Percentiles rank a stretch among this genome's conserved stretches.
Evolutionary conservation across 202 grass and related monocot genomes (phyloP).

Genomic region (Zizania palustris): DNA sequence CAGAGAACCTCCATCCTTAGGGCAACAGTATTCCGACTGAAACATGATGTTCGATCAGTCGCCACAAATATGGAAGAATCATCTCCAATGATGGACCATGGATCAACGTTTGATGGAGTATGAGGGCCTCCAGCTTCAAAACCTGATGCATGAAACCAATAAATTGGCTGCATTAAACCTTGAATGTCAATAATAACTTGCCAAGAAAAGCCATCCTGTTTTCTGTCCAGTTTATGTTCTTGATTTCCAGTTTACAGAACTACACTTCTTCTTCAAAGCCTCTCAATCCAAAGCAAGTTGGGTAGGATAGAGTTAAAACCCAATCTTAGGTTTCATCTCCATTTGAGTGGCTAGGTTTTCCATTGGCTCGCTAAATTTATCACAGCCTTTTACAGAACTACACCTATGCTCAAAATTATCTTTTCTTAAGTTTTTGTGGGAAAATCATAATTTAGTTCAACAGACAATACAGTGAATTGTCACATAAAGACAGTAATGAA

Average conservation of each 20-base stretch:
- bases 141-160: conserved; percentile 42
- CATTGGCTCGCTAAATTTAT: no score
- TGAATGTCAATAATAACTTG: background rate
- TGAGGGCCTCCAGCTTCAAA: conserved; percentile 86
- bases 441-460: conserved; percentile 1
- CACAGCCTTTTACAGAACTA: background rate
- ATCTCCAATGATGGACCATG: conserved; percentile 78
- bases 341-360: no score
- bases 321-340: no score
- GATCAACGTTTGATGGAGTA: conserved; percentile 87
- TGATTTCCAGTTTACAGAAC: background rate
- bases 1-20: conserved; percentile 82
- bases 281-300: no score
- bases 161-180: background rate
- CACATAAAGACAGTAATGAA: background rate
- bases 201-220: background rate
- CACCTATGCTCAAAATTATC: background rate
- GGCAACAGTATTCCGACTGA: conserved; percentile 80
- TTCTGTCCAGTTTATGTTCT: background rate
- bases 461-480: background rate
- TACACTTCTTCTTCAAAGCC: no score
- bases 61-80: conserved; percentile 57
- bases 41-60: conserved; percentile 75
- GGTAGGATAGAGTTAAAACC: no score
- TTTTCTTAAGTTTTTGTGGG: background rate